A percentile compares a stretch with the other conserved stretches of the same genome.
Conservation (phyloP, 1,284 basidiomycete species). For the Coriolopsis trogii region DNA sequence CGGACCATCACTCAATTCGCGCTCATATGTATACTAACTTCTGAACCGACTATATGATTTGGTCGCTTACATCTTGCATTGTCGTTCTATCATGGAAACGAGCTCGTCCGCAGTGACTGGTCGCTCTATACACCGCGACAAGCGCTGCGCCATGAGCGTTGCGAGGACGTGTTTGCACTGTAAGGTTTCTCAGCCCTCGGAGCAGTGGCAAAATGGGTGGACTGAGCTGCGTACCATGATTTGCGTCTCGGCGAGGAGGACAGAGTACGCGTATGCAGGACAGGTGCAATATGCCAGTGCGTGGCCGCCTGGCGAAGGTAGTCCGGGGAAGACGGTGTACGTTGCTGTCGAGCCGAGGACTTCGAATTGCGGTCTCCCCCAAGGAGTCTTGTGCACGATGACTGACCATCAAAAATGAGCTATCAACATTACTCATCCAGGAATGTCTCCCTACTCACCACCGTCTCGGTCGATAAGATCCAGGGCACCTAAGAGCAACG, state of each 20-base stretch:
- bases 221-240: slow-evolving; percentile 52
- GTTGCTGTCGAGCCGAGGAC: slow-evolving; percentile 65
- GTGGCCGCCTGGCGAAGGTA: slow-evolving; percentile 38
- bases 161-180: slow-evolving; percentile 84
- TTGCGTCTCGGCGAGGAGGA: slow-evolving; percentile 59
- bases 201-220: neutral
- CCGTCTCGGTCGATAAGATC: slow-evolving; percentile 69
- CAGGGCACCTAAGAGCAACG: slow-evolving; percentile 64
- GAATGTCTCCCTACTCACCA: slow-evolving; percentile 52
- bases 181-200: neutral
- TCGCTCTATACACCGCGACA: slow-evolving; percentile 54
- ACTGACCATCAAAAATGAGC: slow-evolving; percentile 43
- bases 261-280: slow-evolving; percentile 67
- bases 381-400: slow-evolving; percentile 58
- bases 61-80: slow-evolving; percentile 19
- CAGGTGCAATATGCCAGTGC: slow-evolving; percentile 69
- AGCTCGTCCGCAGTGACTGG: slow-evolving; percentile 51
- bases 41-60: neutral
- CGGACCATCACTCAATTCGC: neutral
- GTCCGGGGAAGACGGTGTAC: slow-evolving; percentile 61
- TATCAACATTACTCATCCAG: no score
- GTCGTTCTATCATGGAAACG: slow-evolving; percentile 27
- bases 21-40: neutral
- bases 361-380: slow-evolving; percentile 62
- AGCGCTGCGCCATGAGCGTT: slow-evolving; percentile 54